Conservation (phyloP, 345 rosid species). For the Gossypioides kirkii region DNA sequence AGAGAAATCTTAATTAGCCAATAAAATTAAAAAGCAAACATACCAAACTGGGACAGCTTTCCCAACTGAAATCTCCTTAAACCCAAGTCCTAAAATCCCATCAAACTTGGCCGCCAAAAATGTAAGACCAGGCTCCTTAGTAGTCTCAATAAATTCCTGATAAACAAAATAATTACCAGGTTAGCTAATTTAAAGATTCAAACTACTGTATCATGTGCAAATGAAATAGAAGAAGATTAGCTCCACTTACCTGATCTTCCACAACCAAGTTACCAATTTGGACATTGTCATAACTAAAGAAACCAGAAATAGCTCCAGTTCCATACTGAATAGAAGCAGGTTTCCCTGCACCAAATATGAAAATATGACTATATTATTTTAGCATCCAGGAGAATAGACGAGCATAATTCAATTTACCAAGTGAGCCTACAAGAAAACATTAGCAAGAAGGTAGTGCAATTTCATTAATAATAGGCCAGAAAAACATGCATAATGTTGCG, state of each 20-base stretch:
- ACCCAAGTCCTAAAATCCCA: constrained; percentile 95
- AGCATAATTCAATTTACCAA: constrained; percentile 45
- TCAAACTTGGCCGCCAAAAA: constrained; percentile 88
- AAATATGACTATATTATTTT: neutral
- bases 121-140: constrained; percentile 79
- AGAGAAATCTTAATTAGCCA: neutral
- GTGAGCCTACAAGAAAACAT: constrained; percentile 27
- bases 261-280: constrained; percentile 70
- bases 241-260: constrained; percentile 55
- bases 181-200: constrained; percentile 7
- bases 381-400: constrained; percentile 55
- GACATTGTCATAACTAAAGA: constrained; percentile 73
- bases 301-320: constrained; percentile 58
- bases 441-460: neutral
- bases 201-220: neutral
- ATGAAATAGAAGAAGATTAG: neutral
- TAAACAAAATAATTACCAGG: neutral
- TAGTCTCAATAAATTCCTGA: constrained; percentile 95
- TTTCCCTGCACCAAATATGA: constrained; percentile 42
- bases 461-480: neutral
- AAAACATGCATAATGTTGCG: neutral
- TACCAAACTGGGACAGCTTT: constrained; percentile 81
- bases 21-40: constrained; percentile 13
- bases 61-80: constrained; percentile 88
- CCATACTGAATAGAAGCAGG: constrained; percentile 70